Percentiles rank a stretch among this genome's conserved stretches.
These are phyloP conservation scores for Gyrodon lividus DNA, from an alignment of 768 basidiomycete species.

Conservation along the genomic window DNA sequence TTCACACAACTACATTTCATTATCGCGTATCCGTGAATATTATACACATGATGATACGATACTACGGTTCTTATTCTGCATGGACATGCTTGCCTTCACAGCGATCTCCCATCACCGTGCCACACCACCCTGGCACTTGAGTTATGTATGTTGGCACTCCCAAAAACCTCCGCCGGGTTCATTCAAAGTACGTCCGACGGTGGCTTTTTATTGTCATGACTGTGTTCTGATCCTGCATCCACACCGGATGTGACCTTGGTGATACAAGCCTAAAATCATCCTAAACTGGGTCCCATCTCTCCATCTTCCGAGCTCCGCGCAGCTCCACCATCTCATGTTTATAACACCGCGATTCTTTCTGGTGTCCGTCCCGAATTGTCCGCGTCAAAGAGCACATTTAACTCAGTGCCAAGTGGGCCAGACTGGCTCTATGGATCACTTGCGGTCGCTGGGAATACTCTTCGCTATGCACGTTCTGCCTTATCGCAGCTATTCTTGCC, in stretches of 20 bases:
- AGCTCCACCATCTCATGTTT: not conserved
- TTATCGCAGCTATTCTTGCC: not conserved
- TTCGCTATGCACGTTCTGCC: not conserved
- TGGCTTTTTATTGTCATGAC: not conserved
- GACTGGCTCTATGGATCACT: too few relatives aligned
- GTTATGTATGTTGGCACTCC: not conserved
- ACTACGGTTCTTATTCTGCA: too few relatives aligned
- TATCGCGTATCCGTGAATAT: too few relatives aligned
- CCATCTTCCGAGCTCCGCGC: not conserved
- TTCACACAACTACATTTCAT: not conserved
- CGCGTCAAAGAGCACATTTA: not conserved
- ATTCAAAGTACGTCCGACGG: not conserved
- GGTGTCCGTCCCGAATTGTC: not conserved
- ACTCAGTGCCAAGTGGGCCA: too few relatives aligned
- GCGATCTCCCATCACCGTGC: too few relatives aligned
- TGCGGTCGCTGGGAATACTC: not conserved
- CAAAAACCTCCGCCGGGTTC: not conserved
- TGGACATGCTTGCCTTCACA: too few relatives aligned
- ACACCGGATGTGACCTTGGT: not conserved
- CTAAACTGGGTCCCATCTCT: not conserved
- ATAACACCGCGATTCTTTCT: not conserved
- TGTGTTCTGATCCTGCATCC: not conserved
- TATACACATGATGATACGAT: too few relatives aligned
- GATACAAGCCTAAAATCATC: not conserved
- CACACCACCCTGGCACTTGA: too few relatives aligned